A percentile compares a stretch with the other conserved stretches of the same genome.
phyloP scores from a whole-genome alignment of 2,329 filamentous ascomycete species.

The Geoglossum cookeanum region DNA sequence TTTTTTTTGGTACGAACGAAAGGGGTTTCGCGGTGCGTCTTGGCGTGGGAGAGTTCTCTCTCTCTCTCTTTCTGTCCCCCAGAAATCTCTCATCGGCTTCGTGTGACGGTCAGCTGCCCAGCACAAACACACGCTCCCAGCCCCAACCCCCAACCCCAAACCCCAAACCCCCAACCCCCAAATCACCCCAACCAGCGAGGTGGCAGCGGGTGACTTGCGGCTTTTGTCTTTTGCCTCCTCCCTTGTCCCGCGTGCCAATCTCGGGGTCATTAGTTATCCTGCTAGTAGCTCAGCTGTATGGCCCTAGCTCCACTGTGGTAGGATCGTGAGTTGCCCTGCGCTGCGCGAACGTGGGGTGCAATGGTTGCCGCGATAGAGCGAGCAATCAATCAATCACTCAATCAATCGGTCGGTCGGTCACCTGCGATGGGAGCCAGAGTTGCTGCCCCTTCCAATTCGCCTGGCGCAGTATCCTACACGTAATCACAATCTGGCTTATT shows the following conservation, averaged over 20 bases:
- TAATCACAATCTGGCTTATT: neutral
- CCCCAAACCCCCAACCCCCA: no score
- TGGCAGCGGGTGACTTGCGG: neutral
- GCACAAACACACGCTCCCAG: neutral
- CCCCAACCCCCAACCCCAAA: no score
- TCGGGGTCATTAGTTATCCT: neutral
- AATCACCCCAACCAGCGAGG: no score
- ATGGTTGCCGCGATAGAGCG: no score
- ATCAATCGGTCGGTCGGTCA: no score
- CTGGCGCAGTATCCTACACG: neutral
- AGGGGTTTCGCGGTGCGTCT: neutral
- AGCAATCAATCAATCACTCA: no score
- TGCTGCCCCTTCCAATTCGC: neutral
- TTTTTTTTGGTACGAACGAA: no score
- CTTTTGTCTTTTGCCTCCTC: neutral
- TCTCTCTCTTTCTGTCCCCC: no score
- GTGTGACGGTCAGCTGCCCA: neutral
- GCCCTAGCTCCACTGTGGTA: neutral
- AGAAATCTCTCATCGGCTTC: neutral
- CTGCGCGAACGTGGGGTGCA: no score
- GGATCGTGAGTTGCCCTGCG: no score
- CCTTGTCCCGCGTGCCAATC: neutral
- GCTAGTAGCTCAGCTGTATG: no score
- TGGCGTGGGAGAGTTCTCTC: neutral
- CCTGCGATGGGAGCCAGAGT: neutral